Percentiles rank a stretch among this genome's conserved stretches.
These are phyloP conservation scores for Pichia paraexigua DNA, from an alignment of 805 yeast genomes.

Conservation along the genomic window DNA sequence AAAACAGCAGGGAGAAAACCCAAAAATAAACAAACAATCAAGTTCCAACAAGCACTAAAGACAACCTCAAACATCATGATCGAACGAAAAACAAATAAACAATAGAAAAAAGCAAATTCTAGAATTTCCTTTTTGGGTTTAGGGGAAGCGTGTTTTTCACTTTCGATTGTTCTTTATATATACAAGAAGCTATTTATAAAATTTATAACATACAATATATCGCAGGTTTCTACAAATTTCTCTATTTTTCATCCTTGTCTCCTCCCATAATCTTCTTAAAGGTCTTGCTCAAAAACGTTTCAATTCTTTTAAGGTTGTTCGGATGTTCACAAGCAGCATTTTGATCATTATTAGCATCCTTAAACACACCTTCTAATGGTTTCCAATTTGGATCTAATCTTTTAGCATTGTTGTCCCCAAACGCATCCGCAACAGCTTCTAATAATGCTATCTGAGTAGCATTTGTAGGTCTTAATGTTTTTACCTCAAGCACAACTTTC, in stretches of 20 bases:
- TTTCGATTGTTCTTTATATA: not conserved
- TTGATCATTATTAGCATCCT: slow-evolving; percentile 3
- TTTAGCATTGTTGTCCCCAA: slow-evolving; percentile 72
- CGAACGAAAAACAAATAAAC: not conserved
- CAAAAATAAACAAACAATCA: not conserved
- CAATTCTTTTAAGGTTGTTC: slow-evolving; percentile 46
- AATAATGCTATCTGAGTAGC: slow-evolving; percentile 82
- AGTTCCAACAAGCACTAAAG: not conserved
- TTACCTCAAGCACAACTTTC: slow-evolving; percentile 65
- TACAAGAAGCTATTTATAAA: not conserved
- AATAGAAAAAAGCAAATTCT: not conserved
- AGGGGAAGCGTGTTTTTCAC: not conserved
- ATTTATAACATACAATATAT: not conserved
- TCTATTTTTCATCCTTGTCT: slow-evolving; percentile 15
- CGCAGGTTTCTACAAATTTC: not conserved
- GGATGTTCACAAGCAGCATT: slow-evolving; percentile 30
- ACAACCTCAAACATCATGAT: not conserved
- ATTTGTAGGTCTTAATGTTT: slow-evolving; percentile 64
- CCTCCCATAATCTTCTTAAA: slow-evolving; percentile 38
- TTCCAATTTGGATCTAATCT: slow-evolving; percentile 48
- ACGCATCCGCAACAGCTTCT: slow-evolving; percentile 91
- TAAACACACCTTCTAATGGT: slow-evolving; percentile 24
- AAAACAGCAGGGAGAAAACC: not conserved
- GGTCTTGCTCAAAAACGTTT: slow-evolving; percentile 49
- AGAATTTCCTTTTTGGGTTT: not conserved